Base-by-base conservation (phyloP, 2,329 filamentous ascomycete genomes). In the Penicillium sp. region DNA sequence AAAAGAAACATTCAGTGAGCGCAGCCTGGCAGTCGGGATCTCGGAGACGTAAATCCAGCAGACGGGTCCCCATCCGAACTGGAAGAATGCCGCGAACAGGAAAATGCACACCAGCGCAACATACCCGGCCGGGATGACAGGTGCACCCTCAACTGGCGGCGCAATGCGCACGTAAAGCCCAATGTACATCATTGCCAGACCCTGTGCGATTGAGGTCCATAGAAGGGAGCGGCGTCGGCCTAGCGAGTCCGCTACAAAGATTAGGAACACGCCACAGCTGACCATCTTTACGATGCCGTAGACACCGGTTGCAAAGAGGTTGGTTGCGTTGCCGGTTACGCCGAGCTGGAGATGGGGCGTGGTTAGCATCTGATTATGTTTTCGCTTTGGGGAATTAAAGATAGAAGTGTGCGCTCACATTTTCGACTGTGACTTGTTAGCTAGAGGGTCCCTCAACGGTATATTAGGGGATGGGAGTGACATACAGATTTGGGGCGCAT, bases 11-110 rank as follows among this genome's bases (percentile, higher is more conserved):
- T 89, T 90, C 63, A 88, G 75, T 19, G 84, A 84, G 55, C 88
- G 78, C 8, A 90, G 78, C 35, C 88, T 80, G 0, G 86, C 85
- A 7, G 86, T 86, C 0, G 87, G 87, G 57, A 90, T 90, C 73
- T 91, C 88, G 27, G 82, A 83, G 3, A 89, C 83, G 67, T 89
- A 86, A 67, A 89, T 89, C 87, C 88, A 90, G 75, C 86, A 89
- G 33, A 85, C 85, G 0, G 86, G 86, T 0, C 88, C 88, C 88
- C 88, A 90, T 12, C 84, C 84, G 58, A 86, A 85, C 64, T 89
- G 85, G 78, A 89, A 90, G 72, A 86, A 84, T 2, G 80, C 83
- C 0, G 87, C 88, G 73, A 89, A 91, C 19, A 90, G 78, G 77
- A 87, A 91, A 58, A 91, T 88, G 70, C 85, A 88, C 25, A 88